phyloP scores from a whole-genome alignment of 768 basidiomycete species.

The Sistotremastrum niveocremeum region DNA sequence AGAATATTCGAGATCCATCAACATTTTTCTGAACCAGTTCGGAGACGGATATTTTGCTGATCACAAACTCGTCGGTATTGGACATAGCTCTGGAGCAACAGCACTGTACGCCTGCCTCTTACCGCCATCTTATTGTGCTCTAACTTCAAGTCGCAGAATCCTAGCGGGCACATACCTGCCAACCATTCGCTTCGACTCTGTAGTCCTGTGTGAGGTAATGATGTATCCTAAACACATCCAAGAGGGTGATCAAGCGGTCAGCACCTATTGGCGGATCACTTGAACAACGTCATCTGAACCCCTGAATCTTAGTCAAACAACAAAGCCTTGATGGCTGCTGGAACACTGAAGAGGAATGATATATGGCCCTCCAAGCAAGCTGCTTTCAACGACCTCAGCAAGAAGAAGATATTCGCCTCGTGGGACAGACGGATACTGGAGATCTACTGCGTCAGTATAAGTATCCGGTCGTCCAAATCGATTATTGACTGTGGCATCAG shows the following conservation, averaged over 20 bases:
- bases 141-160: slow-evolving; percentile 22
- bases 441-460: slow-evolving; percentile 31
- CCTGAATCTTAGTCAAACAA: slow-evolving; percentile 21
- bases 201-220: too few species aligned
- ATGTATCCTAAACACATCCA: slow-evolving; percentile 10
- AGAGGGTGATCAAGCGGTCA: slow-evolving; percentile 40
- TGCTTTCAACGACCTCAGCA: slow-evolving; percentile 26
- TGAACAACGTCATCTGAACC: too few species aligned
- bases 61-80: slow-evolving; percentile 46
- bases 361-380: slow-evolving; percentile 38
- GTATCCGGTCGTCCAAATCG: slow-evolving; percentile 7
- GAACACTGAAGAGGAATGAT: slow-evolving; percentile 36
- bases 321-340: slow-evolving; percentile 22
- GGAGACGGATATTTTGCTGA: slow-evolving; percentile 26
- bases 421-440: slow-evolving; percentile 44
- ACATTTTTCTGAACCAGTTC: slow-evolving; percentile 40
- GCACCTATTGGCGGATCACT: slow-evolving; percentile 47
- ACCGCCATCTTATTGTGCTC: background rate
- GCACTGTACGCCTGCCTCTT: slow-evolving; percentile 32
- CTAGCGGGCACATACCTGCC: slow-evolving; percentile 39
- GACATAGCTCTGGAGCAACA: slow-evolving; percentile 57
- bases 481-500: too few species aligned
- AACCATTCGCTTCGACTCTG: too few species aligned
- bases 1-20: slow-evolving; percentile 44
- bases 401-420: slow-evolving; percentile 25